Evolutionary conservation across 306 rosid species (phyloP).

Genomic region (Elaeagnus macrophylla): DNA sequence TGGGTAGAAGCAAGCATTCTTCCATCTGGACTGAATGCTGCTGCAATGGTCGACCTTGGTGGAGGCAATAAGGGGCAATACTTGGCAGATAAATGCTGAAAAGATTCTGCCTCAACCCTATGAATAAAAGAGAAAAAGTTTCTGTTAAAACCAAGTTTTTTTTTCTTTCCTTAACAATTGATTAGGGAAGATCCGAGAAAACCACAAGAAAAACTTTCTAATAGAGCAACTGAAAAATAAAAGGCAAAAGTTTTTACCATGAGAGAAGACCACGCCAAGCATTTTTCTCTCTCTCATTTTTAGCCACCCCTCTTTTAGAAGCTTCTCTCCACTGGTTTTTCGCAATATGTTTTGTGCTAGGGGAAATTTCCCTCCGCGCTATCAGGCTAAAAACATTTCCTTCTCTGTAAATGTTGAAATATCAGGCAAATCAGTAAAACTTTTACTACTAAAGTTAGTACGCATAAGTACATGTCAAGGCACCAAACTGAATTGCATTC

Average conservation of each 20-base stretch:
- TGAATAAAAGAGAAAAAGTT: not conserved
- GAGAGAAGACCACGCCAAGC: slow-evolving; percentile 41
- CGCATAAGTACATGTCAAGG: not conserved
- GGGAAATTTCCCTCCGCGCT: slow-evolving; percentile 38
- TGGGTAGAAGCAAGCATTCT: slow-evolving; percentile 87
- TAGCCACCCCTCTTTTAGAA: slow-evolving; percentile 22
- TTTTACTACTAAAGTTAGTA: not conserved
- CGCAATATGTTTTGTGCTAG: slow-evolving; percentile 31
- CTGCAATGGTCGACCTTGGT: slow-evolving; percentile 94
- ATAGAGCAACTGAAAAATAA: too few species aligned
- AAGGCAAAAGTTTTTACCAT: slow-evolving; percentile 32
- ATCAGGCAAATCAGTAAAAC: not conserved
- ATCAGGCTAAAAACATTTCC: slow-evolving; percentile 38
- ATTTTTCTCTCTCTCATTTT: slow-evolving; percentile 26
- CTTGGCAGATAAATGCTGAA: slow-evolving; percentile 77
- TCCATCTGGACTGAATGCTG: slow-evolving; percentile 93
- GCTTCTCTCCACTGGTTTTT: slow-evolving; percentile 32
- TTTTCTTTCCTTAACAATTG: too few species aligned
- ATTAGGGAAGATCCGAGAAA: too few species aligned
- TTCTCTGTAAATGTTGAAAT: slow-evolving; percentile 12
- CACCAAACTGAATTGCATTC: not conserved
- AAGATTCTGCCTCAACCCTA: slow-evolving; percentile 58
- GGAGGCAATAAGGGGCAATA: slow-evolving; percentile 85
- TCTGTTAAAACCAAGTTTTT: too few species aligned
- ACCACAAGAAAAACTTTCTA: too few species aligned